phyloP scores from a whole-genome alignment of 495 filamentous ascomycete genomes.

The Elaphomyces granulatus region DNA sequence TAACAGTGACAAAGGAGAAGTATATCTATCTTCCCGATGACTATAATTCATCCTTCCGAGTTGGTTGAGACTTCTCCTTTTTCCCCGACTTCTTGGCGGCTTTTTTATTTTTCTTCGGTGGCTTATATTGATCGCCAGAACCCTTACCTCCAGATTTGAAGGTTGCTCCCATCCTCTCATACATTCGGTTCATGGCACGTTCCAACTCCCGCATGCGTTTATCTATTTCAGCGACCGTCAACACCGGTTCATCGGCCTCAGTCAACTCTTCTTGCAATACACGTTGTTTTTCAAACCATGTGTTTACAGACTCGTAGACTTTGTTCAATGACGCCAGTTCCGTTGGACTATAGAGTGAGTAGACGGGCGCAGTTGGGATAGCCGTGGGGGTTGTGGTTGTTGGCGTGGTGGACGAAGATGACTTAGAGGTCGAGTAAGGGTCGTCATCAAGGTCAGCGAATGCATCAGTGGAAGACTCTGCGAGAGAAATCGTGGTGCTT shows the following conservation, averaged over 20 bases:
- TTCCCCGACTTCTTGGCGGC: conserved; percentile 23
- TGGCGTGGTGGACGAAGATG: conserved; percentile 9
- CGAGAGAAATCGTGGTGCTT: conserved; percentile 10
- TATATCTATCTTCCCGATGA: too few species aligned
- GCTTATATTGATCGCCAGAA: conserved; percentile 12
- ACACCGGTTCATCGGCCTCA: conserved; percentile 52
- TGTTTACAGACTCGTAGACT: conserved; percentile 23
- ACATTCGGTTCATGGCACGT: conserved; percentile 57
- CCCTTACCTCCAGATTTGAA: conserved; percentile 9
- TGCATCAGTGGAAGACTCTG: conserved; percentile 8
- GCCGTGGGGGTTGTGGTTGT: conserved; percentile 18
- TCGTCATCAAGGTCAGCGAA: conserved; percentile 31
- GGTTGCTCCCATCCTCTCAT: conserved; percentile 34
- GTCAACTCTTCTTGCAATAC: conserved; percentile 51
- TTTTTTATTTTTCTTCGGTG: conserved; percentile 35
- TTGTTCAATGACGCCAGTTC: conserved; percentile 41
- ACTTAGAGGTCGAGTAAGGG: conserved; percentile 21
- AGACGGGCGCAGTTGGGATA: conserved; percentile 26
- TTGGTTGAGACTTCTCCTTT: conserved; percentile 19
- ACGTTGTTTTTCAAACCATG: conserved; percentile 58
- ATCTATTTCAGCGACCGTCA: conserved; percentile 52
- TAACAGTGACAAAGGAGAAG: too few species aligned
- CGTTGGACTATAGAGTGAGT: conserved; percentile 27
- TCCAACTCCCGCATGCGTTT: conserved; percentile 42
- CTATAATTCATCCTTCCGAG: conserved; percentile 33